phyloP scores from a whole-genome alignment of 371 early-diverging fungal species.

The Mucor circinelloides region DNA sequence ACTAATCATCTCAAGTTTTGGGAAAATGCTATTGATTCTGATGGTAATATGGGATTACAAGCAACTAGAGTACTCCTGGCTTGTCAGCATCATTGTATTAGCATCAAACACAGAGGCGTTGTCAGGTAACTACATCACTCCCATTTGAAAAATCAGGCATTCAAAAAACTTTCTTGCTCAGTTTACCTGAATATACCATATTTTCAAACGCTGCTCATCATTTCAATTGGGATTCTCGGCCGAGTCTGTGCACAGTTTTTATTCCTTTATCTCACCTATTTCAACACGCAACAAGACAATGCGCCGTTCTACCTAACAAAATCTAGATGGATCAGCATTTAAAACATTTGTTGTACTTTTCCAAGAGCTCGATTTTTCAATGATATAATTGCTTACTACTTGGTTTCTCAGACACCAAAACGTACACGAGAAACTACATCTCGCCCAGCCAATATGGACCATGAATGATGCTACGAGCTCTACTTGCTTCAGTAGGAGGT shows the following conservation, averaged over 20 bases:
- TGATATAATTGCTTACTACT: not conserved
- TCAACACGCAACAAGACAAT: constrained; percentile 1
- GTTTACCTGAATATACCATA: constrained; percentile 60
- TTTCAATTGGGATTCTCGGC: constrained; percentile 51
- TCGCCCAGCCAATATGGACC: too few relatives aligned
- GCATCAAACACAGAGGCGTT: constrained; percentile 88
- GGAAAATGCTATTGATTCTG: constrained; percentile 84
- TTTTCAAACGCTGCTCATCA: constrained; percentile 45
- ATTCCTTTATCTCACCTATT: constrained; percentile 49
- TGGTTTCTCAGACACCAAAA: too few relatives aligned
- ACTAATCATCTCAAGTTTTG: constrained; percentile 86
- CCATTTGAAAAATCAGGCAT: not conserved
- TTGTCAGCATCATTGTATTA: constrained; percentile 76
- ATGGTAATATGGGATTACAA: constrained; percentile 96
- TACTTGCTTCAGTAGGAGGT: too few relatives aligned
- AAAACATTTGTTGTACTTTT: not conserved
- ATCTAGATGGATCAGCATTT: constrained; percentile 22
- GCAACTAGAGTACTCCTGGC: constrained; percentile 82
- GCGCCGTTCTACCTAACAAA: constrained; percentile 1
- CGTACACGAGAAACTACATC: too few relatives aligned
- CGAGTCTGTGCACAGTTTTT: constrained; percentile 53
- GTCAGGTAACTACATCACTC: constrained; percentile 57
- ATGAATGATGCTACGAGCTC: too few relatives aligned
- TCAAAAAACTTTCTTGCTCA: constrained; percentile 12
- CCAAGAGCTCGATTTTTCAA: too few relatives aligned